phyloP scores from a whole-genome alignment of 305 asterid genomes.

The Fraxinus nigra region DNA sequence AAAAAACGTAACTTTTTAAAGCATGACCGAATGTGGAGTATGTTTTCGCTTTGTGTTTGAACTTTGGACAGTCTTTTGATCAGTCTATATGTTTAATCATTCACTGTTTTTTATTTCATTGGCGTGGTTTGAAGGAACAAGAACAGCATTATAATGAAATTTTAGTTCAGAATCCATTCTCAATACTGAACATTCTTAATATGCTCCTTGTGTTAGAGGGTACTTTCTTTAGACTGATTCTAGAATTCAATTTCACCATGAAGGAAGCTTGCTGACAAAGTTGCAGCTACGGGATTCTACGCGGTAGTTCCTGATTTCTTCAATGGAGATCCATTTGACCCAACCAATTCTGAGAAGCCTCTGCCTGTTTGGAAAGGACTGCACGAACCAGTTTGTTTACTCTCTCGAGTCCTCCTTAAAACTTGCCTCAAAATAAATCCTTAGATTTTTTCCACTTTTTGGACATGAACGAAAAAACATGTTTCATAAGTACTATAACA shows the following conservation, averaged over 20 bases:
- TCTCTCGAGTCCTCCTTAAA: neutral
- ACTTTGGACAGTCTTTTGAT: neutral
- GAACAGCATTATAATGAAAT: neutral
- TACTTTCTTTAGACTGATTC: constrained; percentile 12
- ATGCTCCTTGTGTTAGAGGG: neutral
- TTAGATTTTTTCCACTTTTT: neutral
- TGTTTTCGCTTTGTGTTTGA: neutral
- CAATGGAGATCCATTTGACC: constrained; percentile 50
- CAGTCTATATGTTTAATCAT: neutral
- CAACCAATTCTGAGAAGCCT: constrained; percentile 34
- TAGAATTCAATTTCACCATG: constrained; percentile 7
- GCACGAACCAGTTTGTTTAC: constrained; percentile 51
- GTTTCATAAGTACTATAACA: neutral
- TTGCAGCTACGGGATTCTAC: constrained; percentile 57
- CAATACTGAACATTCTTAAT: neutral
- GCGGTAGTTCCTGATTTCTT: constrained; percentile 74
- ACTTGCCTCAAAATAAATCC: neutral
- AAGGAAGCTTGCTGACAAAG: constrained; percentile 69
- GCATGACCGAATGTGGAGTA: neutral
- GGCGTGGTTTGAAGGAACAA: neutral
- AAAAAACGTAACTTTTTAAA: neutral
- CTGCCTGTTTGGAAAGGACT: constrained; percentile 38
- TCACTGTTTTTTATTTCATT: neutral
- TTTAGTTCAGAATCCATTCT: neutral
- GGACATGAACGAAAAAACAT: neutral